Percentiles rank a stretch among this genome's conserved stretches.
These are phyloP conservation scores for Coemansia sp. DNA, from an alignment of 192 early-diverging fungal species.

Conservation along the genomic window DNA sequence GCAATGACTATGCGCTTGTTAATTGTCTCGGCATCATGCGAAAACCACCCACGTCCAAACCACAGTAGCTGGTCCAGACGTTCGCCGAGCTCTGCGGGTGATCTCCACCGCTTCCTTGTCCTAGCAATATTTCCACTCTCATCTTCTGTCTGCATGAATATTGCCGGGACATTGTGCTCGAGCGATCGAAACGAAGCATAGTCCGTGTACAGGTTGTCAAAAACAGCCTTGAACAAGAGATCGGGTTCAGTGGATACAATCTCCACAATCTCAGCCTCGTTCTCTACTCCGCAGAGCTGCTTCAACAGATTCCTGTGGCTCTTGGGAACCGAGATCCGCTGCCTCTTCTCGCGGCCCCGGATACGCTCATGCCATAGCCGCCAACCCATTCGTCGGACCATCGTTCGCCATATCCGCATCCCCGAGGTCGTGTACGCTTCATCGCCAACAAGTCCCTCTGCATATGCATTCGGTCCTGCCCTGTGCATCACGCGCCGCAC, in stretches of 20 bases:
- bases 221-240: conserved; percentile 48
- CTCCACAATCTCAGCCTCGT: conserved; percentile 24
- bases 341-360: conserved; percentile 29
- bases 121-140: not conserved
- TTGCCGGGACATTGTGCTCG: conserved; percentile 3
- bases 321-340: conserved; percentile 26
- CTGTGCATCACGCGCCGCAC: conserved; percentile 39
- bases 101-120: not conserved
- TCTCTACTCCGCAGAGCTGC: conserved; percentile 30
- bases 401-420: conserved; percentile 31
- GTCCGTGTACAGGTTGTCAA: conserved; percentile 27
- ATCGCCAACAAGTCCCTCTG: conserved; percentile 10
- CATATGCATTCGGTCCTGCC: conserved; percentile 15
- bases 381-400: conserved; percentile 48
- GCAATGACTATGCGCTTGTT: conserved; percentile 30
- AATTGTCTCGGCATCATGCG: conserved; percentile 10
- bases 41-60: conserved; percentile 37
- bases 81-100: conserved; percentile 26
- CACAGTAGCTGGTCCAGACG: conserved; percentile 53
- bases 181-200: conserved; percentile 30
- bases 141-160: not conserved
- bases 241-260: conserved; percentile 35
- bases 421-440: conserved; percentile 35
- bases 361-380: conserved; percentile 28
- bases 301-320: conserved; percentile 26